Conservation (phyloP, 768 basidiomycete genomes). For the Tulasnella sp. region DNA sequence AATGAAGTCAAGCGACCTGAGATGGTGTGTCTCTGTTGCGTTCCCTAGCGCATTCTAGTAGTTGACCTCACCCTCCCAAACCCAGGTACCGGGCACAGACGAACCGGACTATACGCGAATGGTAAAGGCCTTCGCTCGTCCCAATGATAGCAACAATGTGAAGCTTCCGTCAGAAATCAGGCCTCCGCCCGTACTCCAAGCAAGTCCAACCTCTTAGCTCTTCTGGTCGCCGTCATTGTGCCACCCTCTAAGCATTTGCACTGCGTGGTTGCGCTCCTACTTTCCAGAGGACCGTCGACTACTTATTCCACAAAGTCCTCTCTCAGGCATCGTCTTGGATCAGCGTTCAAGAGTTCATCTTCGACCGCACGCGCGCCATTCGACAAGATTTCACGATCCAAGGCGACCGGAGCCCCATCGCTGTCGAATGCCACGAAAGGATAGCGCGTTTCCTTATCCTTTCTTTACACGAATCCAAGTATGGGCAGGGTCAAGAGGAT, state of each 20-base stretch:
- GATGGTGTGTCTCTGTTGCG: conserved; percentile 42
- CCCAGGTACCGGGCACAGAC: conserved; percentile 55
- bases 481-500: background rate
- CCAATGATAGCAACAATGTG: conserved; percentile 78
- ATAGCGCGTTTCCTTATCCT: conserved; percentile 92
- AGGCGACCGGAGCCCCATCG: conserved; percentile 59
- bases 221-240: background rate
- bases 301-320: conserved; percentile 80
- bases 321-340: conserved; percentile 55
- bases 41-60: too few species aligned
- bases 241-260: background rate
- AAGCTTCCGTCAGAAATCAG: conserved; percentile 79
- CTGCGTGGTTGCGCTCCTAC: conserved; percentile 16
- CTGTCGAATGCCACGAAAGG: conserved; percentile 86
- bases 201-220: conserved; percentile 24
- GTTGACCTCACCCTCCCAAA: conserved; percentile 27
- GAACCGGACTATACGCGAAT: conserved; percentile 70
- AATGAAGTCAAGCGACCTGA: conserved; percentile 83
- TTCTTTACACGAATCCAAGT: conserved; percentile 42
- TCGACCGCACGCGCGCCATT: conserved; percentile 83
- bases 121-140: conserved; percentile 94
- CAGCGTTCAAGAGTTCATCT: conserved; percentile 65
- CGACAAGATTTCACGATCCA: conserved; percentile 94
- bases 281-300: conserved; percentile 71
- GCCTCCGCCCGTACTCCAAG: conserved; percentile 74